phyloP scores from a whole-genome alignment of 2,329 filamentous ascomycete species.

The Rhinocladiella mackenziei region DNA sequence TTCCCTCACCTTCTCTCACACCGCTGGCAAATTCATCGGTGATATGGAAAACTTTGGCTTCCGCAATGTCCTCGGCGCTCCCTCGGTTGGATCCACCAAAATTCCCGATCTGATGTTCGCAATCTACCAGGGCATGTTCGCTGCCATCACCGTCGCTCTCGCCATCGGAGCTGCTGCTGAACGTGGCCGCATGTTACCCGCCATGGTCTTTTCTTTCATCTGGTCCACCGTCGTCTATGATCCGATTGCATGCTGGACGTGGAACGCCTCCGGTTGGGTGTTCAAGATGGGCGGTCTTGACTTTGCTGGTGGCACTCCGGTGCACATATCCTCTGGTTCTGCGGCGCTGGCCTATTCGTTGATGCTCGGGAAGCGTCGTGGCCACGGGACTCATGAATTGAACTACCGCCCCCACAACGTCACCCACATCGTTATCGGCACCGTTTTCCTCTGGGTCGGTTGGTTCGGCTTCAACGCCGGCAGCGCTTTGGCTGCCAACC shows the following conservation, averaged over 20 bases:
- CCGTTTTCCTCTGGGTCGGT: constrained; percentile 86
- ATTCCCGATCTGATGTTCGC: constrained; percentile 83
- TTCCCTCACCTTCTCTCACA: constrained; percentile 75
- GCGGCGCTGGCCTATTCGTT: constrained; percentile 86
- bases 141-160: constrained; percentile 62
- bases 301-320: constrained; percentile 85
- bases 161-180: constrained; percentile 82
- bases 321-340: constrained; percentile 62
- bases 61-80: constrained; percentile 67
- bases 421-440: constrained; percentile 86
- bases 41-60: constrained; percentile 76
- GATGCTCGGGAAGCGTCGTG: constrained; percentile 80
- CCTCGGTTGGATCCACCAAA: constrained; percentile 67
- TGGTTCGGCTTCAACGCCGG: constrained; percentile 96
- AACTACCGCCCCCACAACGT: constrained; percentile 85
- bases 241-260: constrained; percentile 91
- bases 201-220: constrained; percentile 87
- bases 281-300: constrained; percentile 76
- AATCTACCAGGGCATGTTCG: constrained; percentile 80
- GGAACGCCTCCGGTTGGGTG: constrained; percentile 80
- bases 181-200: constrained; percentile 80
- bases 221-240: constrained; percentile 91
- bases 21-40: constrained; percentile 70
- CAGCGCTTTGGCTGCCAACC: constrained; percentile 72
- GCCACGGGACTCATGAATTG: constrained; percentile 68